Percentiles rank a stretch among this genome's conserved stretches.
Conservation (phyloP, 495 filamentous ascomycete species). For the Neurospora sp. region DNA sequence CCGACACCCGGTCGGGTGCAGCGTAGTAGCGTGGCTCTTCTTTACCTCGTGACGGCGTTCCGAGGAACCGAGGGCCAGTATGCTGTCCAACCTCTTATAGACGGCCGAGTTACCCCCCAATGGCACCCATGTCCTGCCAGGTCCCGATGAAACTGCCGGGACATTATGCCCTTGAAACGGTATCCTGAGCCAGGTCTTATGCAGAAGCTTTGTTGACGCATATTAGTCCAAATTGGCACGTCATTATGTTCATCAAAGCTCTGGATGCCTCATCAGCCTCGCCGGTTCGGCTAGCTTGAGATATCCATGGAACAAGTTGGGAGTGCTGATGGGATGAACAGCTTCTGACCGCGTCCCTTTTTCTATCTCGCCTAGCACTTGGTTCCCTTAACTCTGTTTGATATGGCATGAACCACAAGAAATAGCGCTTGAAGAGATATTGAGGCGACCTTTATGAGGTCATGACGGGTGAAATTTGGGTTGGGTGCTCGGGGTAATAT, state of each 20-base stretch:
- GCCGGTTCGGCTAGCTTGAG: background rate
- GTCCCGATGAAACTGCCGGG: background rate
- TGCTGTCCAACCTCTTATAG: background rate
- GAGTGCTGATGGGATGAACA: background rate
- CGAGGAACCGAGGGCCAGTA: background rate
- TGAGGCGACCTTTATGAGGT: background rate
- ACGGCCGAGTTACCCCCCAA: background rate
- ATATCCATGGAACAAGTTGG: background rate
- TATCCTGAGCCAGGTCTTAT: background rate
- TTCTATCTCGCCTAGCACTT: background rate
- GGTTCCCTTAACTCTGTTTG: background rate
- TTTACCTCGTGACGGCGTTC: background rate
- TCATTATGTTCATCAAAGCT: background rate
- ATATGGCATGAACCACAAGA: background rate
- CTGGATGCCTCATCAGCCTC: background rate
- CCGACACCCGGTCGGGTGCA: background rate
- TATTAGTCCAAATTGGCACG: background rate
- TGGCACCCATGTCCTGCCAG: background rate
- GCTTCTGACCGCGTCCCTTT: background rate
- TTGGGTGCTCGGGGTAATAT: background rate
- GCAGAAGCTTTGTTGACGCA: background rate
- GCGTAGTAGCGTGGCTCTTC: background rate
- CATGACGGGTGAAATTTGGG: background rate
- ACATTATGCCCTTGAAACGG: background rate
- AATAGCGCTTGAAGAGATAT: background rate